Percentiles rank a stretch among this genome's conserved stretches.
Evolutionary conservation across 768 basidiomycete genomes (phyloP).

Genomic region (Hydnum rufescens): DNA sequence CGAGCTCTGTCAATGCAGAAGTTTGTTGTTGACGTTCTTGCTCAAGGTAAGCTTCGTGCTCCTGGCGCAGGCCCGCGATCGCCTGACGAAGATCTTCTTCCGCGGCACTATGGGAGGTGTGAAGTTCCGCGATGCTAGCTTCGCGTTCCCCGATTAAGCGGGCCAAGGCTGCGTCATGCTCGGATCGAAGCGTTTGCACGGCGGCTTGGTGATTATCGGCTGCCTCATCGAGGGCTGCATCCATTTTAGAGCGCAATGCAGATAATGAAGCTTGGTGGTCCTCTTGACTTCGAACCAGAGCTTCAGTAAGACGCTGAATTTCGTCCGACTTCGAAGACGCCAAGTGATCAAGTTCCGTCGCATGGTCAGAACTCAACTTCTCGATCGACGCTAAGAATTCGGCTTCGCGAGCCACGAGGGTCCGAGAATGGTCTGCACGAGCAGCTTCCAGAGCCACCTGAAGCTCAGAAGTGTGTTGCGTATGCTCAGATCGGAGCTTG

Average conservation of each 20-base stretch:
- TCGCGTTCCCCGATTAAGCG: slow-evolving; percentile 26
- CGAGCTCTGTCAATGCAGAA: slow-evolving; percentile 29
- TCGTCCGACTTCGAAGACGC: not conserved
- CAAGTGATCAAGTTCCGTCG: slow-evolving; percentile 2
- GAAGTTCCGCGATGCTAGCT: slow-evolving; percentile 24
- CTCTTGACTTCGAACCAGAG: too few relatives aligned
- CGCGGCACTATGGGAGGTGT: slow-evolving; percentile 22
- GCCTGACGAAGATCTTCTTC: slow-evolving; percentile 19
- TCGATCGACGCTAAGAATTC: too few relatives aligned
- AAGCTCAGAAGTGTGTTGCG: slow-evolving; percentile 14
- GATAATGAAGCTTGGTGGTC: too few relatives aligned
- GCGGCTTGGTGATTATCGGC: slow-evolving; percentile 16
- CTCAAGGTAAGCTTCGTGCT: slow-evolving; percentile 20
- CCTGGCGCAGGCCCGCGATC: slow-evolving; percentile 21
- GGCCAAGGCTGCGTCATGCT: slow-evolving; percentile 9
- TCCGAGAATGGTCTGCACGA: slow-evolving; percentile 20
- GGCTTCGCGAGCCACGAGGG: slow-evolving; percentile 31
- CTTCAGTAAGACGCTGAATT: not conserved
- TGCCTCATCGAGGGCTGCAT: slow-evolving; percentile 14
- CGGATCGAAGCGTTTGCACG: slow-evolving; percentile 17
- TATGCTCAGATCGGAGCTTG: slow-evolving; percentile 11
- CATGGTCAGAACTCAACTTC: slow-evolving; percentile 1
- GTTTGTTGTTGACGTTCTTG: slow-evolving; percentile 31
- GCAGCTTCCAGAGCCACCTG: slow-evolving; percentile 35
- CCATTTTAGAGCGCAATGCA: not conserved